Evolutionary conservation across 2,329 filamentous ascomycete species (phyloP).

Genomic region (Exophiala aquamarina): DNA sequence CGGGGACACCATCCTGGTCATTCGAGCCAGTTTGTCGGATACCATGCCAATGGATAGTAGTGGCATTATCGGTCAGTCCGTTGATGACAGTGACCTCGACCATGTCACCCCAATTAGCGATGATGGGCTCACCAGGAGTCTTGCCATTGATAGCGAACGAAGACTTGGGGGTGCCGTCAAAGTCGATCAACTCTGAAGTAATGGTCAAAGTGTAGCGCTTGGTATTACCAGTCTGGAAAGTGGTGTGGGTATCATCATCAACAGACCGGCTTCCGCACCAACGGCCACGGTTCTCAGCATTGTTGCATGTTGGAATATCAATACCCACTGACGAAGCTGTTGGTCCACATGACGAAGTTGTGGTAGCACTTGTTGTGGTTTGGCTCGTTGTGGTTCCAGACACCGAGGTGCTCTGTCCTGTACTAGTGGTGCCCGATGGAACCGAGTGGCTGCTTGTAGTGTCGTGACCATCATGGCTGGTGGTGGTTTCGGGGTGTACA

Average conservation of each 20-base stretch:
- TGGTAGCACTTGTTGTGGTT: slow-evolving; percentile 3
- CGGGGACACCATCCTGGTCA: slow-evolving; percentile 58
- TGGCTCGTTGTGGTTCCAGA: slow-evolving; percentile 2
- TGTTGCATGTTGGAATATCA: slow-evolving; percentile 17
- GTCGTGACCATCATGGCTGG: slow-evolving; percentile 5
- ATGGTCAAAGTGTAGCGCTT: slow-evolving; percentile 21
- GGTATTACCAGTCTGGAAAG: slow-evolving; percentile 16
- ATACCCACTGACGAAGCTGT: slow-evolving; percentile 8
- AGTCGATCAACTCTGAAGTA: slow-evolving; percentile 10
- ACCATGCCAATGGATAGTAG: slow-evolving; percentile 66
- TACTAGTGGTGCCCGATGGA: slow-evolving; percentile 3
- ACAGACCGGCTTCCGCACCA: slow-evolving; percentile 23
- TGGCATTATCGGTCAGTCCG: slow-evolving; percentile 55
- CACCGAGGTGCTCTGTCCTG: not conserved
- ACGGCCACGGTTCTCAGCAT: slow-evolving; percentile 12
- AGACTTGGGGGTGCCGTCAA: slow-evolving; percentile 37
- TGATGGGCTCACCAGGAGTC: slow-evolving; percentile 66
- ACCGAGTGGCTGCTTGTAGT: too few species aligned
- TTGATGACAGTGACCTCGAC: slow-evolving; percentile 59
- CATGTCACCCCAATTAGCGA: slow-evolving; percentile 62
- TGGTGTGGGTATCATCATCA: slow-evolving; percentile 14
- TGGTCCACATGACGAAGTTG: slow-evolving; percentile 1
- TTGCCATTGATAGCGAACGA: slow-evolving; percentile 68
- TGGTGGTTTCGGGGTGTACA: not conserved
- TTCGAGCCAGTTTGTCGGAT: slow-evolving; percentile 58